Evolutionary conservation across 176 grass and related monocot species (phyloP).

Genomic region (Melocanna baccifera): DNA sequence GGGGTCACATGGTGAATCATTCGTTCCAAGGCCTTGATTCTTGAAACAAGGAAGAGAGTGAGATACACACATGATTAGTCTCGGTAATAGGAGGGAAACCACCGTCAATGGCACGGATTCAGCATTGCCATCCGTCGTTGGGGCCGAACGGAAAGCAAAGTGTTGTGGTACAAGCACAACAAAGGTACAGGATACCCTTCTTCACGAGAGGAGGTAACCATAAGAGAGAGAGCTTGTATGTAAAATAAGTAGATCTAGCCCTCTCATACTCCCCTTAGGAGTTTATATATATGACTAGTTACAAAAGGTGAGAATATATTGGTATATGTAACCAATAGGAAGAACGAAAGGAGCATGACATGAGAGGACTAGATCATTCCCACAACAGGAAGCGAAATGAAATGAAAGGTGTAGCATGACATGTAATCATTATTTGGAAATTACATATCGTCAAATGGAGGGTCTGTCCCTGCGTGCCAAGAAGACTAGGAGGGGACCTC

Average conservation of each 20-base stretch:
- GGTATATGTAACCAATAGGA: too few relatives aligned
- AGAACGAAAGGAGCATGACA: too few relatives aligned
- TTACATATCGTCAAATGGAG: background rate
- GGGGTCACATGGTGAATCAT: conserved; percentile 33
- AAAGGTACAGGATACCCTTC: too few relatives aligned
- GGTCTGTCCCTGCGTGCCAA: background rate
- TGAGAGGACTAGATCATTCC: too few relatives aligned
- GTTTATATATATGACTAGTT: too few relatives aligned
- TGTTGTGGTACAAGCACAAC: too few relatives aligned
- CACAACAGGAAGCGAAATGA: background rate
- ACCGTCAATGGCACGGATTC: conserved; percentile 9
- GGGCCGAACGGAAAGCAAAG: background rate
- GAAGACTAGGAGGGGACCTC: background rate
- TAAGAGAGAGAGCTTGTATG: too few relatives aligned
- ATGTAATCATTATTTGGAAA: conserved; percentile 59
- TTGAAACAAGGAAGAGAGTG: conserved; percentile 20
- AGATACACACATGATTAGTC: conserved; percentile 32
- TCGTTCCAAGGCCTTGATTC: conserved; percentile 15
- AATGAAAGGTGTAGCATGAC: background rate
- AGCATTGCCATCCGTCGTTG: conserved; percentile 34
- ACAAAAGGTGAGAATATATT: too few relatives aligned
- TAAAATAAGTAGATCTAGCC: too few relatives aligned
- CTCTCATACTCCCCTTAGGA: too few relatives aligned
- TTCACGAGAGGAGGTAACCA: too few relatives aligned
- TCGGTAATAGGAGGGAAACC: conserved; percentile 34